Evolutionary conservation across 1,139 yeast species (phyloP).

Genomic region (Blastobotrys apis): DNA sequence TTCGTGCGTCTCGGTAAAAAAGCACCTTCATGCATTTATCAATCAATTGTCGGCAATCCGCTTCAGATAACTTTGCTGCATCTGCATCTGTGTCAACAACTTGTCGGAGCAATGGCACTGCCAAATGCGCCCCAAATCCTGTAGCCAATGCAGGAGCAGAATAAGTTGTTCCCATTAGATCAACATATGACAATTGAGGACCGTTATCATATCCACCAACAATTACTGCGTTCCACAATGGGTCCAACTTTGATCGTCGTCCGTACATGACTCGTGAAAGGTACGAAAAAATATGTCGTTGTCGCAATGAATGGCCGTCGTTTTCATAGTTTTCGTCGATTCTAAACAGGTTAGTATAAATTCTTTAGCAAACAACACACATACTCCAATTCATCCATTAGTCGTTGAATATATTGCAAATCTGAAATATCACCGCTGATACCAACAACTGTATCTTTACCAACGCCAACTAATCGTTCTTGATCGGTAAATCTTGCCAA

Average conservation of each 20-base stretch:
- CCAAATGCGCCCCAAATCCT: conserved; percentile 95
- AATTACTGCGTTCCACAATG: conserved; percentile 90
- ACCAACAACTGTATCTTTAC: conserved; percentile 84
- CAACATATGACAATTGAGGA: conserved; percentile 74
- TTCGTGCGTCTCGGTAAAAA: conserved; percentile 94
- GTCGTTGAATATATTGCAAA: conserved; percentile 73
- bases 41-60: conserved; percentile 68
- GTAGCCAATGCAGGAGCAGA: conserved; percentile 88
- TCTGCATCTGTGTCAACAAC: conserved; percentile 78
- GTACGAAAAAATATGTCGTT: conserved; percentile 85
- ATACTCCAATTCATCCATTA: conserved; percentile 67
- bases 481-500: conserved; percentile 79
- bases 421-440: conserved; percentile 94
- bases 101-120: conserved; percentile 85
- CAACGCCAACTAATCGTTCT: conserved; percentile 80
- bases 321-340: conserved; percentile 75
- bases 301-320: conserved; percentile 72
- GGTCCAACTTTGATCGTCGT: conserved; percentile 90
- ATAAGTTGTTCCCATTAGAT: conserved; percentile 86
- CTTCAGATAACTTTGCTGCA: conserved; percentile 59
- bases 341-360: conserved; percentile 14
- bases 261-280: conserved; percentile 78
- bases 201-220: conserved; percentile 82
- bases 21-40: conserved; percentile 90
- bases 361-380: conserved; percentile 16